Evolutionary conservation across 257 asterid species (phyloP).

Genomic region (Capsicum pubescens): DNA sequence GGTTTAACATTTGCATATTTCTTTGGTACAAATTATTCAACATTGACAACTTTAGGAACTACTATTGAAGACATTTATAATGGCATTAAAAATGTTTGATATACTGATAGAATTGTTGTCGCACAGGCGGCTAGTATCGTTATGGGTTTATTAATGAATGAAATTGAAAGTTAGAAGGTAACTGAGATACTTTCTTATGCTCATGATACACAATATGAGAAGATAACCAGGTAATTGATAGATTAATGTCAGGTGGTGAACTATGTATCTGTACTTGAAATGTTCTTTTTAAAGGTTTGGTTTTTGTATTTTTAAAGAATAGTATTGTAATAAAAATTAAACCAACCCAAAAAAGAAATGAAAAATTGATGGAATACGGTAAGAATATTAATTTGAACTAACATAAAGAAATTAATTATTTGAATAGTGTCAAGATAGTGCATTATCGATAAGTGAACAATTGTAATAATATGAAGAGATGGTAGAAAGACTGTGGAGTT

Average conservation of each 20-base stretch:
- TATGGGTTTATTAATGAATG: slow-evolving; percentile 97
- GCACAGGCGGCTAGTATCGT: slow-evolving; percentile 99
- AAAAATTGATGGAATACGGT: no score
- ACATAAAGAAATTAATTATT: no score
- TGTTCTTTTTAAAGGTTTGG: no score
- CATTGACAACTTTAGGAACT: slow-evolving; percentile 95
- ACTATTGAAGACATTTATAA: slow-evolving; percentile 89
- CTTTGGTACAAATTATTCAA: slow-evolving; percentile 78
- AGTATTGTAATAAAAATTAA: no score
- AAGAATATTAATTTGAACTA: no score
- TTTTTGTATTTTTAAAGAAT: no score
- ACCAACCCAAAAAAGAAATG: no score
- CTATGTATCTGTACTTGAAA: no score
- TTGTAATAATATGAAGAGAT: no score
- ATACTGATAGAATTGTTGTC: slow-evolving; percentile 96
- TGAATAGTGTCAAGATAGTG: no score
- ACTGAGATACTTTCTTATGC: slow-evolving; percentile 97
- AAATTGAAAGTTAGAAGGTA: slow-evolving; percentile 94
- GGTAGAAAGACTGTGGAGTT: no score
- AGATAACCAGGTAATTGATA: slow-evolving; percentile 76
- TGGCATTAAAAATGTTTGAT: slow-evolving; percentile 78
- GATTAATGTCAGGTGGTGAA: neutral
- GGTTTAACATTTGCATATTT: slow-evolving; percentile 29
- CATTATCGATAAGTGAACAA: no score
- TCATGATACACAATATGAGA: slow-evolving; percentile 97